Percentiles rank a stretch among this genome's conserved stretches.
Conservation (phyloP, 2,329 filamentous ascomycete genomes). For the Didymella sp. region DNA sequence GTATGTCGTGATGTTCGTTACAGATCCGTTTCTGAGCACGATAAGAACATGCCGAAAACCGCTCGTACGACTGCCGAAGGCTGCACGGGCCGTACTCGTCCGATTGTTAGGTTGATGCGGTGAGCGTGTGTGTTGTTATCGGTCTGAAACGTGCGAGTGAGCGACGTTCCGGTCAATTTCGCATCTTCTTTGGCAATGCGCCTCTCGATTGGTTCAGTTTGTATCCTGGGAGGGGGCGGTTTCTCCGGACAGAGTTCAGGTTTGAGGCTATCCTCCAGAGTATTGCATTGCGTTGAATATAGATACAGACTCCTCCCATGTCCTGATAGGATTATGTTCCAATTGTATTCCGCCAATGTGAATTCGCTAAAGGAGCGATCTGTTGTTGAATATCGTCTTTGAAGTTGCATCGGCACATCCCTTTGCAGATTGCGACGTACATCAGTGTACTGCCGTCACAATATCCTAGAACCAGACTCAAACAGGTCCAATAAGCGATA, state of each 20-base stretch:
- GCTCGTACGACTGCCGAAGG: background rate
- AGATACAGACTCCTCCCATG: constrained; percentile 9
- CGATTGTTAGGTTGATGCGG: constrained; percentile 1
- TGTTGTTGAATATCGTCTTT: background rate
- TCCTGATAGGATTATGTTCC: background rate
- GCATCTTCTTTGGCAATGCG: background rate
- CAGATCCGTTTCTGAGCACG: background rate
- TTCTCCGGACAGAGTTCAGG: background rate
- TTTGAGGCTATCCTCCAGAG: background rate
- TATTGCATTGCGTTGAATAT: constrained; percentile 9
- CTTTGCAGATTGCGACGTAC: background rate
- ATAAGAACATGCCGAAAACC: background rate
- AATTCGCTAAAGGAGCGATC: too few species aligned
- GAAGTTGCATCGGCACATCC: background rate
- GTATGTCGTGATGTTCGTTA: background rate
- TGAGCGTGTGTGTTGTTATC: constrained; percentile 2
- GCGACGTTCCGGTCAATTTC: constrained; percentile 1
- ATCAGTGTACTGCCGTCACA: background rate
- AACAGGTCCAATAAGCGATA: background rate
- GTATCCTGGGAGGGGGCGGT: background rate
- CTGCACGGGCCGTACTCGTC: background rate
- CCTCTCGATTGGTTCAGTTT: background rate
- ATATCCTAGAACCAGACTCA: background rate
- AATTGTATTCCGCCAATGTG: background rate
- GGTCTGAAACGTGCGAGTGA: constrained; percentile 9